phyloP scores from a whole-genome alignment of 164 flowering plant genomes.

The Vitis riparia region DNA sequence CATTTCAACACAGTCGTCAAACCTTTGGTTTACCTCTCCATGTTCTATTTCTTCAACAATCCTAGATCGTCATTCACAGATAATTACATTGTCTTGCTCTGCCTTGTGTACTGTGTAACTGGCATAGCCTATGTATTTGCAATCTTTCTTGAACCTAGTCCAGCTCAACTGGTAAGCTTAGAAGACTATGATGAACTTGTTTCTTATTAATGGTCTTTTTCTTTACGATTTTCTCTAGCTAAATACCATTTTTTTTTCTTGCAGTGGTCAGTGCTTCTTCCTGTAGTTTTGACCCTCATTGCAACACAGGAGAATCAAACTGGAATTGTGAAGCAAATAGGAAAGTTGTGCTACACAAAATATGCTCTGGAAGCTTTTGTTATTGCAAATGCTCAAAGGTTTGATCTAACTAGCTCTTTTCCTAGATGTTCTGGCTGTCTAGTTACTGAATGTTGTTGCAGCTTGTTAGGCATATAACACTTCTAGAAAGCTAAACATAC shows the following conservation, averaged over 20 bases:
- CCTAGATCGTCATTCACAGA: constrained; percentile 84
- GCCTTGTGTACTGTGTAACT: constrained; percentile 92
- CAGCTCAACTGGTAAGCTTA: constrained; percentile 84
- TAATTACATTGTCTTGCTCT: constrained; percentile 72
- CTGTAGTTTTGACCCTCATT: constrained; percentile 88
- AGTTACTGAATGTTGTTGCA: no score
- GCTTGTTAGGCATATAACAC: no score
- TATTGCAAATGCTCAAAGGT: no score
- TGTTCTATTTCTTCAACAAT: constrained; percentile 92
- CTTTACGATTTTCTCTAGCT: neutral
- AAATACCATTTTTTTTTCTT: constrained; percentile 9
- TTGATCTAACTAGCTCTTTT: no score
- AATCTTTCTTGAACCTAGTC: constrained; percentile 72
- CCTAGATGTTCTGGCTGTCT: no score
- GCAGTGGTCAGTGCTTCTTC: constrained; percentile 95
- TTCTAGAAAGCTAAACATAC: no score
- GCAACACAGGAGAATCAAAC: constrained; percentile 48
- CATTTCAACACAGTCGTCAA: constrained; percentile 79
- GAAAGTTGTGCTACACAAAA: constrained; percentile 69
- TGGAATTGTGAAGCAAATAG: constrained; percentile 29
- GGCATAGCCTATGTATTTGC: constrained; percentile 90
- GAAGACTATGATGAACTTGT: neutral
- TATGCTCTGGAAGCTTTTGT: constrained; percentile 92
- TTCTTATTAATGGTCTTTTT: neutral
- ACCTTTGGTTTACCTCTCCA: constrained; percentile 89